phyloP scores from a whole-genome alignment of 108 stramenopile genomes.

The Nitzschia palea region DNA sequence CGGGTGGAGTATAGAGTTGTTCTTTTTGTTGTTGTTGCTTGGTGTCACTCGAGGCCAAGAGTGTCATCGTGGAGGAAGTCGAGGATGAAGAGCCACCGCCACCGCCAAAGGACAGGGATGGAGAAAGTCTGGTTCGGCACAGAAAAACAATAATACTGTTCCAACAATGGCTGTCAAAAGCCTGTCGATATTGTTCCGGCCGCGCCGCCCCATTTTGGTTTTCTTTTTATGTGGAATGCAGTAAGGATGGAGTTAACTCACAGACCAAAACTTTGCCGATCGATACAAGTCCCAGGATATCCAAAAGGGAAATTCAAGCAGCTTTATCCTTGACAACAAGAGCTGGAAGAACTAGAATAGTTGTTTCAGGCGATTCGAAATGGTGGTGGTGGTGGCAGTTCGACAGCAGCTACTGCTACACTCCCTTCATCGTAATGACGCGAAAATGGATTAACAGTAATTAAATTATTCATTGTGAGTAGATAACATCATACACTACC shows the following conservation, averaged over 20 bases:
- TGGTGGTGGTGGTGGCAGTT: too few relatives aligned
- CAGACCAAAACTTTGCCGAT: conserved; percentile 73
- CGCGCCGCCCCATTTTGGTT: conserved; percentile 7
- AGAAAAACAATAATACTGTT: conserved; percentile 23
- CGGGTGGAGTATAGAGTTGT: conserved; percentile 63
- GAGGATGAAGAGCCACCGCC: too few relatives aligned
- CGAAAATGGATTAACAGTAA: too few relatives aligned
- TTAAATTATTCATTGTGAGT: too few relatives aligned
- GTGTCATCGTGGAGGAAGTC: conserved; percentile 20
- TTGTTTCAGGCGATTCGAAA: too few relatives aligned
- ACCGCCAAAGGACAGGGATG: conserved; percentile 71
- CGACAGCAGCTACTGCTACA: too few relatives aligned
- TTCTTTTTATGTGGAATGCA: conserved; percentile 51
- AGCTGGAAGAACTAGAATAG: conserved; percentile 89
- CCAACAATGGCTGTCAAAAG: conserved; percentile 20
- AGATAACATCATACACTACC: too few relatives aligned
- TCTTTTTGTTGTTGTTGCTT: neutral
- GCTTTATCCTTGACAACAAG: conserved; percentile 90
- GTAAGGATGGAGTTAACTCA: conserved; percentile 69
- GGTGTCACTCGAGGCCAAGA: too few relatives aligned
- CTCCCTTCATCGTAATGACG: too few relatives aligned
- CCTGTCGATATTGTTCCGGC: conserved; percentile 15
- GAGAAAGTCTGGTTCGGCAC: conserved; percentile 5
- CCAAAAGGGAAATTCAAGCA: conserved; percentile 95
- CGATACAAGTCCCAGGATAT: conserved; percentile 86